A percentile compares a stretch with the other conserved stretches of the same genome.
Evolutionary conservation across 2,329 filamentous ascomycete genomes (phyloP).

Genomic region (Aureobasidium uvarum): DNA sequence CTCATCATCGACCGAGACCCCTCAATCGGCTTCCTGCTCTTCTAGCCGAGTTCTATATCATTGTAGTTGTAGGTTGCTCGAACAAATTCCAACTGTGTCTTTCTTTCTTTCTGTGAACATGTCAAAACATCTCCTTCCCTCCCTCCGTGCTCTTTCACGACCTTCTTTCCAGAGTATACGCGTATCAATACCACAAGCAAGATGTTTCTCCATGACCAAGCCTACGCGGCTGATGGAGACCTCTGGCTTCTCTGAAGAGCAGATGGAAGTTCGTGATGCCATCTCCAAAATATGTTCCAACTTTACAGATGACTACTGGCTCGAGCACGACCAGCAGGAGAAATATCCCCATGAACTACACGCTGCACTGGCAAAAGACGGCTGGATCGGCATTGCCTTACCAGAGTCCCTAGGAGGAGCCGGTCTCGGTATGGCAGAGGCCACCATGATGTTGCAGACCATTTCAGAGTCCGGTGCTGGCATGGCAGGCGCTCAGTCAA

Average conservation of each 20-base stretch:
- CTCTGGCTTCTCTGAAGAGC: slow-evolving; percentile 44
- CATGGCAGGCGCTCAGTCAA: slow-evolving; percentile 64
- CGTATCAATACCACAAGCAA: neutral
- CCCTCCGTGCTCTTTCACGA: neutral
- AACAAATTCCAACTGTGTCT: neutral
- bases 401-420: slow-evolving; percentile 72
- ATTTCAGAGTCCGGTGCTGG: slow-evolving; percentile 74
- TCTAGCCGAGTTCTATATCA: slow-evolving; percentile 14
- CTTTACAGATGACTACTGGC: slow-evolving; percentile 63
- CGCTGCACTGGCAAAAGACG: slow-evolving; percentile 67
- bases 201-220: slow-evolving; percentile 33
- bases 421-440: slow-evolving; percentile 71
- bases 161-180: neutral
- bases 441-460: slow-evolving; percentile 84
- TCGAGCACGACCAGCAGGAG: slow-evolving; percentile 66
- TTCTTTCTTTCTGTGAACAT: neutral
- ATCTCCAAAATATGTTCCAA: slow-evolving; percentile 47
- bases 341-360: slow-evolving; percentile 74
- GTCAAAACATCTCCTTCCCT: neutral
- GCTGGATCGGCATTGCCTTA: slow-evolving; percentile 79
- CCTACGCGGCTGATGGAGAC: slow-evolving; percentile 28
- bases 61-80: neutral
- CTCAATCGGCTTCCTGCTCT: slow-evolving; percentile 9
- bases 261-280: slow-evolving; percentile 45
- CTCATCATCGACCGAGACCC: slow-evolving; percentile 13